phyloP scores from a whole-genome alignment of 73 alveolate genomes.

The Tetrahymena elliotti region DNA sequence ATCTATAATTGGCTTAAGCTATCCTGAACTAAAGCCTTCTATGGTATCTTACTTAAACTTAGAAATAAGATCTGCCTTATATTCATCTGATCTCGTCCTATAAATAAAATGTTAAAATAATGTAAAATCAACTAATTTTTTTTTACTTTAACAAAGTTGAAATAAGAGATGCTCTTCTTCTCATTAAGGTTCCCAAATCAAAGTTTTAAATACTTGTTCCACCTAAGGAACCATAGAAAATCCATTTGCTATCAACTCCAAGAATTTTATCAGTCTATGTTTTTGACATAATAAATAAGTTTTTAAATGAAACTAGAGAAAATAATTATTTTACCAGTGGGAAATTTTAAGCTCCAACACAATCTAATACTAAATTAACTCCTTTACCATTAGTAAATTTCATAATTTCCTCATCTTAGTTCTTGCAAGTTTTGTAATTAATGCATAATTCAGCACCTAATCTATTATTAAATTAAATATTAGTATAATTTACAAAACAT shows the following conservation, averaged over 20 bases:
- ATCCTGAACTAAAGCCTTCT: conserved; percentile 20
- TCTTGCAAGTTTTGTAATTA: conserved; percentile 46
- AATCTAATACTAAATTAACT: conserved; percentile 44
- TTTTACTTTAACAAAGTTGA: neutral
- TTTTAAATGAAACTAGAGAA: neutral
- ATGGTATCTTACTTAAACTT: conserved; percentile 9
- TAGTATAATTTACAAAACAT: no score
- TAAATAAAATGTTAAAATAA: neutral
- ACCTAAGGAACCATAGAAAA: conserved; percentile 50
- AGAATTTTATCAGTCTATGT: conserved; percentile 21
- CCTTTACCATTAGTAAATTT: conserved; percentile 49
- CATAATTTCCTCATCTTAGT: conserved; percentile 15
- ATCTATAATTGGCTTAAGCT: conserved; percentile 37
- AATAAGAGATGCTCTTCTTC: conserved; percentile 38
- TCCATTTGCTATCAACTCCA: conserved; percentile 56
- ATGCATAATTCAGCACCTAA: conserved; percentile 47
- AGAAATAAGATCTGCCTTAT: conserved; percentile 39
- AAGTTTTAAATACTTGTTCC: conserved; percentile 24
- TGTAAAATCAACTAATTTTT: neutral
- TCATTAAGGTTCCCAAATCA: conserved; percentile 11
- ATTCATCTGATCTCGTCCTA: conserved; percentile 29
- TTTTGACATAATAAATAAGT: neutral
- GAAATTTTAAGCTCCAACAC: conserved; percentile 47
- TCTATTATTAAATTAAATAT: neutral
- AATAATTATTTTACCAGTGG: neutral